Evolutionary conservation across 139 green algal genomes (phyloP).

Genomic region (Auxenochlorella protothecoides): DNA sequence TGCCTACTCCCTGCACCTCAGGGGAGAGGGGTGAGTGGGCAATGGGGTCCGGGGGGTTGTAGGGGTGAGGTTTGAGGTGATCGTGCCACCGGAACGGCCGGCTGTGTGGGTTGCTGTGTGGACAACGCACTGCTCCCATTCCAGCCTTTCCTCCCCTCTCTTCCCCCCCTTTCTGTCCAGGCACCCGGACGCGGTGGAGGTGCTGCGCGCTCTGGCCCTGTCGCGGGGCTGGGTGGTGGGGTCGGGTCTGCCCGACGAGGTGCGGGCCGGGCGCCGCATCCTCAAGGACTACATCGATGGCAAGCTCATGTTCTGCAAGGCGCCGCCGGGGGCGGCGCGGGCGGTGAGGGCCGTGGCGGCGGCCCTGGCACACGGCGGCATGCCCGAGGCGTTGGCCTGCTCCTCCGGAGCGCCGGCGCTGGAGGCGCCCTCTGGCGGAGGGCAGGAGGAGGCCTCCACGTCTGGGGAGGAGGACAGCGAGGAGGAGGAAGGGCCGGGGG

Average conservation of each 20-base stretch:
- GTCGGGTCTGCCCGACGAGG: slow-evolving; percentile 82
- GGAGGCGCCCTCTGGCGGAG: background rate
- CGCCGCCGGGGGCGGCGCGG: slow-evolving; percentile 44
- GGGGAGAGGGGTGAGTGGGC: slow-evolving; percentile 2
- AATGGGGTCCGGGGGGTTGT: no score
- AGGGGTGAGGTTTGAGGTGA: no score
- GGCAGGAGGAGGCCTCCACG: background rate
- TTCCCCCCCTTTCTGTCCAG: background rate
- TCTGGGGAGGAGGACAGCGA: background rate
- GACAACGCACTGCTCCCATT: no score
- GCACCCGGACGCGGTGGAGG: slow-evolving; percentile 36
- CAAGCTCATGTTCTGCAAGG: slow-evolving; percentile 74
- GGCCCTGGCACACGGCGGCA: background rate
- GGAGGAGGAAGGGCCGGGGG: background rate
- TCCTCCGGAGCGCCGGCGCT: background rate
- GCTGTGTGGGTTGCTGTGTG: background rate
- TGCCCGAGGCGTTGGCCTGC: background rate
- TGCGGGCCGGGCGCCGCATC: slow-evolving; percentile 56
- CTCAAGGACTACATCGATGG: slow-evolving; percentile 85
- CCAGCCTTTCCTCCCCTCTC: background rate
- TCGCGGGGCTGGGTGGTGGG: slow-evolving; percentile 55
- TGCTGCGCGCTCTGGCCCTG: slow-evolving; percentile 47
- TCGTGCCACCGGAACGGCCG: background rate
- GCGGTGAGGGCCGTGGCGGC: background rate
- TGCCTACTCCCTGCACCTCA: slow-evolving; percentile 65